A percentile compares a stretch with the other conserved stretches of the same genome.
Conservation (phyloP, 352 stramenopile genomes). For the Pythium apleroticum region DNA sequence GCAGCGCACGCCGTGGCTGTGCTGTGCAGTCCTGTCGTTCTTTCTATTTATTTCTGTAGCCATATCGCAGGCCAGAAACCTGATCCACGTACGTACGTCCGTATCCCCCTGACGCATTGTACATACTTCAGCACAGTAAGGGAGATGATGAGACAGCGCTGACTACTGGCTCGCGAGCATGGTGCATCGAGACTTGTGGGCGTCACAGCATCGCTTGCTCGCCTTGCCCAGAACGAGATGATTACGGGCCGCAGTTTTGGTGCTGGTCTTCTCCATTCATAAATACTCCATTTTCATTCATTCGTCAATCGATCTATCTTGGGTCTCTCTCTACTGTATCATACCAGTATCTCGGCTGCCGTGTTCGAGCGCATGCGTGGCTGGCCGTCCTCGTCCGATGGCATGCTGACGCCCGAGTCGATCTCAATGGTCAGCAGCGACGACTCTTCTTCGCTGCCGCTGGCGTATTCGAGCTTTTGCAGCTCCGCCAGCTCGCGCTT, state of each 20-base stretch:
- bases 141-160: not conserved
- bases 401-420: slow-evolving; percentile 11
- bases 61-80: not conserved
- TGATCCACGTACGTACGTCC: slow-evolving; percentile 3
- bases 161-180: not conserved
- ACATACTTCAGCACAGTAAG: not conserved
- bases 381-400: slow-evolving; percentile 19
- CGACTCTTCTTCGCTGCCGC: slow-evolving; percentile 47
- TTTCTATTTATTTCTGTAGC: slow-evolving; percentile 8
- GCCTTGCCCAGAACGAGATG: not conserved
- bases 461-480: slow-evolving; percentile 56
- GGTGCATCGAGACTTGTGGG: not conserved
- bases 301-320: not conserved
- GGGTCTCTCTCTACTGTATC: not conserved
- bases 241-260: too few species aligned
- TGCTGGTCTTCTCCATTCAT: not conserved
- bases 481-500: slow-evolving; percentile 57
- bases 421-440: slow-evolving; percentile 22
- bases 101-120: not conserved
- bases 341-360: not conserved
- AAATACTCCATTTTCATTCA: not conserved
- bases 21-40: too few species aligned
- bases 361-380: slow-evolving; percentile 36
- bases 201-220: not conserved
- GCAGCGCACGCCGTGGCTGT: too few species aligned